These are phyloP conservation scores for Carnegiea gigantea DNA, from an alignment of 179 eudicot genomes.

Conservation along the genomic window DNA sequence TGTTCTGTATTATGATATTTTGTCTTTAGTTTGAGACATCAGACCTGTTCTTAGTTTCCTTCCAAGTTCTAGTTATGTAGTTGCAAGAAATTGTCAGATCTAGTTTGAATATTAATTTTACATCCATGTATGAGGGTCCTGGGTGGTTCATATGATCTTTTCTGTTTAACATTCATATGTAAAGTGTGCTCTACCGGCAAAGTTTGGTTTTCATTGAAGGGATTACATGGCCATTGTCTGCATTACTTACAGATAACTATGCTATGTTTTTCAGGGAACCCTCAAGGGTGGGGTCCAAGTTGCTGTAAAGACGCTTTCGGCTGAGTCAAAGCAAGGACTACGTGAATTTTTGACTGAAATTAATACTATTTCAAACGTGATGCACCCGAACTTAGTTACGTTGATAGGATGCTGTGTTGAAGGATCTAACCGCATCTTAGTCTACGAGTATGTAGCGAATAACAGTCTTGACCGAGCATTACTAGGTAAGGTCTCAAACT, in stretches of 20 bases:
- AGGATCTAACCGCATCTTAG: slow-evolving; percentile 65
- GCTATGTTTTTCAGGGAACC: slow-evolving; percentile 48
- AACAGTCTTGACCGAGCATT: slow-evolving; percentile 70
- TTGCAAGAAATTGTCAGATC: too few relatives aligned
- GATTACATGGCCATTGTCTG: not conserved
- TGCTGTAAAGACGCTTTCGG: slow-evolving; percentile 80
- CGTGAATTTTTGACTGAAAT: slow-evolving; percentile 85
- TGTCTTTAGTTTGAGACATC: not conserved
- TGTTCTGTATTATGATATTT: not conserved
- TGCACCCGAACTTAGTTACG: slow-evolving; percentile 79
- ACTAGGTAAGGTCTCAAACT: slow-evolving; percentile 44
- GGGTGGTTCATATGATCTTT: not conserved
- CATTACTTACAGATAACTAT: slow-evolving; percentile 4
- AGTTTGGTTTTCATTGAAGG: not conserved
- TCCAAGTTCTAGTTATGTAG: not conserved
- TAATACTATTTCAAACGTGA: slow-evolving; percentile 67
- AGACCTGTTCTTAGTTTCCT: not conserved
- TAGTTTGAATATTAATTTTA: too few relatives aligned
- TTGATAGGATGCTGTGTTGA: slow-evolving; percentile 82
- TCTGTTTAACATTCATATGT: not conserved
- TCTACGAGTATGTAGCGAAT: slow-evolving; percentile 75
- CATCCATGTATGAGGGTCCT: not conserved
- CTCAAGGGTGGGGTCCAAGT: slow-evolving; percentile 61
- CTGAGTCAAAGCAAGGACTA: slow-evolving; percentile 81
- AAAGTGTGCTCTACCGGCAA: not conserved